Evolutionary conservation across 73 alveolate species (phyloP).

Genomic region (Paraurostyla sp.): DNA sequence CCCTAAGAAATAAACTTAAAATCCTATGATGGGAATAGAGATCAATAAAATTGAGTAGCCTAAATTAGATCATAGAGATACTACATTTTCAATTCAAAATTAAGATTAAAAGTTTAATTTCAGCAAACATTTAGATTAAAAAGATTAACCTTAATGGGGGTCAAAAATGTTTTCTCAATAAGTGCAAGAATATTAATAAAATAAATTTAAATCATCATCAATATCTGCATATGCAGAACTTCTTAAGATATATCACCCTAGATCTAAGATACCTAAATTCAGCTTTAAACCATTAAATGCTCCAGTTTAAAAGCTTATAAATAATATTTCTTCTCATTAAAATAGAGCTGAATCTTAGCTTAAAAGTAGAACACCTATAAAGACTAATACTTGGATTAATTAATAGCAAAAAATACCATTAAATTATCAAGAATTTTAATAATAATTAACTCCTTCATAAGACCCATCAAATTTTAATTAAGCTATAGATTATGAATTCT

Average conservation of each 20-base stretch:
- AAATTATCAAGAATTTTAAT: background rate
- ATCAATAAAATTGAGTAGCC: no score
- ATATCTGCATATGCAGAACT: slow-evolving; percentile 36
- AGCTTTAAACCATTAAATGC: background rate
- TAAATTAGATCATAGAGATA: background rate
- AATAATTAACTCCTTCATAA: no score
- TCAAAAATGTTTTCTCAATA: no score
- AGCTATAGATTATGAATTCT: background rate
- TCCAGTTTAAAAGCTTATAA: background rate
- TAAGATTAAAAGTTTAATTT: background rate
- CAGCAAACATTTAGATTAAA: no score
- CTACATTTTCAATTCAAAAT: background rate
- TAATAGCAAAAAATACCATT: background rate
- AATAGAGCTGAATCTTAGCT: background rate
- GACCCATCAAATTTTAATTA: no score
- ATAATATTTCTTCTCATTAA: background rate
- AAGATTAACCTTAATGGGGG: no score
- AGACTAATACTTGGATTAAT: background rate
- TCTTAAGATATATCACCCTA: slow-evolving; percentile 3
- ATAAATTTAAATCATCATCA: background rate
- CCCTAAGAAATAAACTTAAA: background rate
- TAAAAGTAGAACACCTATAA: slow-evolving; percentile 1
- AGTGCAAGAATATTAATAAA: no score
- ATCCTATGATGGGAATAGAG: background rate
- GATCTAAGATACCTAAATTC: background rate